A percentile compares a stretch with the other conserved stretches of the same genome.
Evolutionary conservation across 2,329 filamentous ascomycete genomes (phyloP).

Genomic region (Amesomyces nigricolor): DNA sequence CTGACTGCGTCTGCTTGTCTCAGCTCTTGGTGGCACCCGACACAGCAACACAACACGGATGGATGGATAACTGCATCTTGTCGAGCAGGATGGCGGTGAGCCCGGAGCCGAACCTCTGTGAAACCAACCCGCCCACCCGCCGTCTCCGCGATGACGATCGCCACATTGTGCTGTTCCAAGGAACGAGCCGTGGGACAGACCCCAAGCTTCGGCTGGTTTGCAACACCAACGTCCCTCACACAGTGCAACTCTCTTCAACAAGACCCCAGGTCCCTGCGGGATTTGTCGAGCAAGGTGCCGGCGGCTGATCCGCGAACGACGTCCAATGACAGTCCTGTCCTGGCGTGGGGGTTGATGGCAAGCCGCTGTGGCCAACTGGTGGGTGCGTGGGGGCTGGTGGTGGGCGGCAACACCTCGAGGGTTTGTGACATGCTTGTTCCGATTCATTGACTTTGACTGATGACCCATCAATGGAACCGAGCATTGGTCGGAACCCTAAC

Average conservation of each 20-base stretch:
- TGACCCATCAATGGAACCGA: conserved; percentile 1
- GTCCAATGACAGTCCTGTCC: conserved; percentile 9
- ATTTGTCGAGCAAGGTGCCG: background rate
- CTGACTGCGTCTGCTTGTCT: too few relatives aligned
- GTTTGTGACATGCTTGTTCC: background rate
- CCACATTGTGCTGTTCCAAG: too few relatives aligned
- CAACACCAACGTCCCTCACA: background rate
- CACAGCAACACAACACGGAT: too few relatives aligned
- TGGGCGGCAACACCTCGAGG: background rate
- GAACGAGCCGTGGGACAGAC: too few relatives aligned
- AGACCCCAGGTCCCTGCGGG: background rate
- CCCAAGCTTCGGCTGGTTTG: too few relatives aligned
- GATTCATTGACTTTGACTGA: conserved; percentile 8
- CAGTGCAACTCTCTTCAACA: background rate
- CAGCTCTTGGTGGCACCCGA: too few relatives aligned
- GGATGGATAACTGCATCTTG: too few relatives aligned
- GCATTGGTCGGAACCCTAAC: conserved; percentile 3
- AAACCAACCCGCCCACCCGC: too few relatives aligned
- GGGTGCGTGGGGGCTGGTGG: conserved; percentile 12
- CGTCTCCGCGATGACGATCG: too few relatives aligned
- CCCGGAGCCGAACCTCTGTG: too few relatives aligned
- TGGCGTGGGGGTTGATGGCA: conserved; percentile 16
- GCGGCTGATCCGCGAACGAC: background rate
- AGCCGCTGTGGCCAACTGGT: background rate
- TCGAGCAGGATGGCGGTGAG: too few relatives aligned